Evolutionary conservation across 768 basidiomycete species (phyloP), one percentile per base, ranked within the genome.

Genomic region (Boletus barrowsii): DNA sequence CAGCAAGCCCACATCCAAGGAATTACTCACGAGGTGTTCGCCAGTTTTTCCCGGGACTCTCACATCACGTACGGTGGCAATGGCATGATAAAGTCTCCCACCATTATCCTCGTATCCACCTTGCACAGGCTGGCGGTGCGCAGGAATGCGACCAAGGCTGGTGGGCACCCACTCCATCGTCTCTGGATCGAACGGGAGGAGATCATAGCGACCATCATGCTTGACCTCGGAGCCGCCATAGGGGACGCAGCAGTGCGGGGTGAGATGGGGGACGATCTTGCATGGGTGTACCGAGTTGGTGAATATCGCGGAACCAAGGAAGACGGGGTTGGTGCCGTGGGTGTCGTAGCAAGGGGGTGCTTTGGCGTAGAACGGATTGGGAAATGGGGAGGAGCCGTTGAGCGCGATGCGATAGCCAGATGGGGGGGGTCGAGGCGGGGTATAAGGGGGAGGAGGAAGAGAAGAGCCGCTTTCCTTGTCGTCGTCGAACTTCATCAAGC

Each of bases 161-260:
- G 88, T 81, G 0, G 44, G 73, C 8, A 92, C 86, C 76, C 81
- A 88, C 67, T 89, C 89, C 90, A 93, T 93, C 49, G 78, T 80
- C 24, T 72, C 68, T 0, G 76, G 71, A 39, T 81, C 79, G 66
- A 88, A 86, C 4, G 90, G 88, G 0, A 93, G 77, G 35, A 93
- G 71, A 66, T 92, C 89, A 59, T 79, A 92, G 17, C 88, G 77
- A 1, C 88, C 88, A 9, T 72, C 52, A 58, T 92, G 89, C 30
- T 67, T 73, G 39, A 76, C 52, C 71, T 90, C 89, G 5, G 56
- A 60, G 6, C 87, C 86, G 14, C 80, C 87, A 60, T 80, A 89
- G 4, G 88, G 75, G 2, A 90, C 84, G 22, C 71, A 77, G 64
- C 68, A 81, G 55, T 68, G 74, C 59, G 58, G 78, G 64, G n/a